A percentile compares a stretch with the other conserved stretches of the same genome.
phyloP scores from a whole-genome alignment of 169 alveolate species.

The Perkinsus olseni region DNA sequence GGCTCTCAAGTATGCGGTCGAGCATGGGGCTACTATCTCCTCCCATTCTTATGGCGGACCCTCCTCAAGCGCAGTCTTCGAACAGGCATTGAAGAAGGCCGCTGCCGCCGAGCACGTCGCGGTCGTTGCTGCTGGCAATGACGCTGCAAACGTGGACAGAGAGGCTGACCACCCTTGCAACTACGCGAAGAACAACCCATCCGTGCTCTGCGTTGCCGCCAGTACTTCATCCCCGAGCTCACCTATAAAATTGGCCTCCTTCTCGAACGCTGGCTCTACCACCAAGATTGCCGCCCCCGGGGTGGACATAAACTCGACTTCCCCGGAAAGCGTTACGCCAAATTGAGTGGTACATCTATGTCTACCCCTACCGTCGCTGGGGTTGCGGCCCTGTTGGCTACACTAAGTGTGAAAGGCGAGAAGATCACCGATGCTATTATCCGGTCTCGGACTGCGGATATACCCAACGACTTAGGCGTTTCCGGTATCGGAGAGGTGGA shows the following conservation, averaged over 20 bases:
- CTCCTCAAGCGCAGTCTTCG: constrained; percentile 10
- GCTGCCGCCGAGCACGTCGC: constrained; percentile 22
- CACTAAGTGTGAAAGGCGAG: neutral
- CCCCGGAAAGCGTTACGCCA: constrained; percentile 17
- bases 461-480: too few species aligned
- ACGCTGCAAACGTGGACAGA: constrained; percentile 11
- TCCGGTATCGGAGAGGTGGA: too few species aligned
- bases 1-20: constrained; percentile 30
- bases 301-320: constrained; percentile 25
- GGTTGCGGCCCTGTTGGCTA: neutral
- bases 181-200: constrained; percentile 19
- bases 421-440: neutral
- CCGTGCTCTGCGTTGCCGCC: constrained; percentile 27
- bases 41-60: constrained; percentile 27
- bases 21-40: constrained; percentile 24
- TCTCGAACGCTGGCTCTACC: constrained; percentile 26
- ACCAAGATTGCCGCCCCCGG: constrained; percentile 38
- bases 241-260: neutral
- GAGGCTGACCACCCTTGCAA: constrained; percentile 25
- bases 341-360: constrained; percentile 28
- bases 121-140: constrained; percentile 35
- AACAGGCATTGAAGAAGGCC: constrained; percentile 28
- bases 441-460: too few species aligned
- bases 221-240: neutral
- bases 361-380: constrained; percentile 39